Base-by-base conservation (phyloP, 2,329 filamentous ascomycete species). In the Fusarium pilosicola region DNA sequence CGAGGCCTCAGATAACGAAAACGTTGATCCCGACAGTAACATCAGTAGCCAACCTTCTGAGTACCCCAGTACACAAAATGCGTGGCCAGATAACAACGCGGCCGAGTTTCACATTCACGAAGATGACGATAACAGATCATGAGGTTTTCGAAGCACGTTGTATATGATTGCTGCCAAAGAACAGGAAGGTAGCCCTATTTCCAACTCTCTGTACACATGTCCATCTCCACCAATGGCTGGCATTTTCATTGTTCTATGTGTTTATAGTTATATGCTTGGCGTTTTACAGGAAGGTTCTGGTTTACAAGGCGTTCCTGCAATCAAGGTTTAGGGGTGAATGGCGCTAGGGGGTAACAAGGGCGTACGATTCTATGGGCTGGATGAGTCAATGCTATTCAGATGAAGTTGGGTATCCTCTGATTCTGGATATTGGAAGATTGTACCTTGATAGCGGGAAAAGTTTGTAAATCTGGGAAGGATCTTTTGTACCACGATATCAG, bases 31-130 rank as follows among this genome's bases (percentile, higher is more conserved):
- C n/a, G 71, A 71, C n/a, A 82, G 78, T 61, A 82, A 83, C 9
- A 79, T 72, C 38, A 89, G 87, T 75, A 88, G 87, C 77, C 83
- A 85, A 73, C 88, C 88, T 4, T 88, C 85, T 24, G 88, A 90
- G 75, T 90, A 90, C 73, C 85, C 87, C 11, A 88, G 85, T 76
- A 88, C 85, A 18, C 85, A 87, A 68, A 82, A 79, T 22, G 81
- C 82, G 14, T 86, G 83, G 83, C 80, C 80, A 11, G 76, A 74
- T 30, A 75, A 76, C n/a, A 75, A 72, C 24, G 72, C 71, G 36
- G 54, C 70, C 5, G 82, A 76, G 12, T 85, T 85, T 56, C 76
- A 76, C 30, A 85, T 85, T 44, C 84, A 85, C 72, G 84, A 85
- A 75, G 84, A 85, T 65, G 75, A 78, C 49, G 77, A 78, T 30